Percentiles rank a stretch among this genome's conserved stretches.
Conservation (phyloP, 495 filamentous ascomycete species). For the Usnea hakonensis region DNA sequence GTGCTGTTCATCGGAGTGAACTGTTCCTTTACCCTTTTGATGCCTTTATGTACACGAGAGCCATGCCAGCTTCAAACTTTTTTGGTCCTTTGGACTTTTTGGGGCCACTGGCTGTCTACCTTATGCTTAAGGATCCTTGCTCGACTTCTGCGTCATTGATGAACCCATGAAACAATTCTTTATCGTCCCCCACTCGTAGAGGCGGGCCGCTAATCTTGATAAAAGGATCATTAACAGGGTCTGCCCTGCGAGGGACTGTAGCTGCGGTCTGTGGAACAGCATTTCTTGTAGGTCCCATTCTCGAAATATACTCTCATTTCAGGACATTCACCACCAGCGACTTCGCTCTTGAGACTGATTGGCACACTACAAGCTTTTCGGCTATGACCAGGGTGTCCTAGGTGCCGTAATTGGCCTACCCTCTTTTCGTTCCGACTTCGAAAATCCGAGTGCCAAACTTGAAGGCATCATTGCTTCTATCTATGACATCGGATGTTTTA, state of each 20-base stretch:
- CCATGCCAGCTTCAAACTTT: too few relatives aligned
- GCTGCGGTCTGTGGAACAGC: slow-evolving; percentile 18
- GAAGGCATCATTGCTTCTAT: slow-evolving; percentile 38
- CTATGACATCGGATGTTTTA: slow-evolving; percentile 42
- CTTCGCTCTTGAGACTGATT: background rate
- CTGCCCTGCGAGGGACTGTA: slow-evolving; percentile 17
- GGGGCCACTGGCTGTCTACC: too few relatives aligned
- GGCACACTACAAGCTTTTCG: slow-evolving; percentile 36
- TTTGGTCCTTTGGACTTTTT: too few relatives aligned
- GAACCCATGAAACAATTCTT: too few relatives aligned
- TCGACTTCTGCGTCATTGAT: background rate
- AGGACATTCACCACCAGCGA: too few relatives aligned
- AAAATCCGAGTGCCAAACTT: slow-evolving; percentile 35
- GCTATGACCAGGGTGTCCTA: slow-evolving; percentile 53
- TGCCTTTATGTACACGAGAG: too few relatives aligned
- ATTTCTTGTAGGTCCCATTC: slow-evolving; percentile 13
- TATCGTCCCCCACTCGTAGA: background rate
- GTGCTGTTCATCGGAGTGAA: too few relatives aligned
- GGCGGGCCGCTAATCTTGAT: background rate
- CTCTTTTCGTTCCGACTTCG: slow-evolving; percentile 43
- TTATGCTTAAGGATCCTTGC: too few relatives aligned
- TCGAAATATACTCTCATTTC: background rate
- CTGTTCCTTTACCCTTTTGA: too few relatives aligned
- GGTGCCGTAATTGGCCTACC: slow-evolving; percentile 48
- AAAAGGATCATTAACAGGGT: slow-evolving; percentile 9